Percentiles rank a stretch among this genome's conserved stretches.
phyloP scores from a whole-genome alignment of 1,139 yeast genomes.

The Candida tropicalis region DNA sequence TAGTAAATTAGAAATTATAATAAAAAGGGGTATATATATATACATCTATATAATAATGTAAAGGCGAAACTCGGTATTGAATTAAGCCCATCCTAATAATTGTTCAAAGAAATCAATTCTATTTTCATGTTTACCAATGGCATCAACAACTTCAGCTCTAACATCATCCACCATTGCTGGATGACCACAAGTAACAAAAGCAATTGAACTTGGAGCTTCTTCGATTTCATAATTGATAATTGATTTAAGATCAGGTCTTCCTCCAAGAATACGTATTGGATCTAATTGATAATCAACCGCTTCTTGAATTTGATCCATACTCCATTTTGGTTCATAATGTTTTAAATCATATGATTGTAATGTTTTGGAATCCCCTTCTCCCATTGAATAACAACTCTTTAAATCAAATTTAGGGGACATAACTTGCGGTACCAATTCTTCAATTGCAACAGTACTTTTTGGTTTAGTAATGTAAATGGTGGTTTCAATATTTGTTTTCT shows the following conservation, averaged over 20 bases:
- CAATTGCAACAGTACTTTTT: constrained; percentile 2
- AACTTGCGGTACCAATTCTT: neutral
- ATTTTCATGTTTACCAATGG: constrained; percentile 21
- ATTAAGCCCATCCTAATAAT: constrained; percentile 16
- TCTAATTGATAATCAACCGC: constrained; percentile 19
- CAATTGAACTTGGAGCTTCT: constrained; percentile 29
- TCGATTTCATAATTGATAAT: constrained; percentile 25
- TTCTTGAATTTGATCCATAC: constrained; percentile 9
- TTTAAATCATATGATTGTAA: neutral
- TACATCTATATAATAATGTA: too few relatives aligned
- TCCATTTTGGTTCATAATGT: constrained; percentile 1
- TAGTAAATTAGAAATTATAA: too few relatives aligned
- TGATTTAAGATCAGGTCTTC: constrained; percentile 30
- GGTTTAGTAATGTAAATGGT: constrained; percentile 24
- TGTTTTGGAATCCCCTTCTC: constrained; percentile 5
- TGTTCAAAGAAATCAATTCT: constrained; percentile 32
- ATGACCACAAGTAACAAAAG: constrained; percentile 41
- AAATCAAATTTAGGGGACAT: neutral
- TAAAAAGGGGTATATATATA: too few relatives aligned
- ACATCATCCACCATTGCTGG: constrained; percentile 39
- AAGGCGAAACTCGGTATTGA: too few relatives aligned
- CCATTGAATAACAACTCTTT: constrained; percentile 3
- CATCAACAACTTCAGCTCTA: constrained; percentile 25
- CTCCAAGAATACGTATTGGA: constrained; percentile 27
- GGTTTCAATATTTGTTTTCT: constrained; percentile 25